Conservation (phyloP, 208 protist species). For the Herpetomonas muscarum region DNA sequence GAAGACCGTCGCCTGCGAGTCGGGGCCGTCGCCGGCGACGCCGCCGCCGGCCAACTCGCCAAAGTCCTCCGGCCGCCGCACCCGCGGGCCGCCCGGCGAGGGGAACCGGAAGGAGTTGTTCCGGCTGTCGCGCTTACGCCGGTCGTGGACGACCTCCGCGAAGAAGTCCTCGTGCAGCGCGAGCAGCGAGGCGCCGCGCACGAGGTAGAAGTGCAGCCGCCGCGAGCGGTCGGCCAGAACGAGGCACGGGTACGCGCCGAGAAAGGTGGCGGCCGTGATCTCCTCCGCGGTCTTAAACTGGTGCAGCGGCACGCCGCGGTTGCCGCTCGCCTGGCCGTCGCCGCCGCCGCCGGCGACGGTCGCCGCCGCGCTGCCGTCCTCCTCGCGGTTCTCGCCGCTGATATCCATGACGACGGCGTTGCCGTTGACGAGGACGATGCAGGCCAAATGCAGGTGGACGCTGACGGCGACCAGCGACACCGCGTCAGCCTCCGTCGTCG, state of each 20-base stretch:
- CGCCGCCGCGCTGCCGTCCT: neutral
- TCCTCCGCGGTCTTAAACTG: slow-evolving; percentile 51
- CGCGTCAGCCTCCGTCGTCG: slow-evolving; percentile 57
- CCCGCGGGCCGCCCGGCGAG: too few species aligned
- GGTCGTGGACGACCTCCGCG: slow-evolving; percentile 32
- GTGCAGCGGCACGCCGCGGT: slow-evolving; percentile 31
- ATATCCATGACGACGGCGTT: slow-evolving; percentile 57
- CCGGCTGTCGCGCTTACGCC: neutral
- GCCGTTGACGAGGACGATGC: slow-evolving; percentile 71
- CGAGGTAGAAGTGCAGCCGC: slow-evolving; percentile 52
- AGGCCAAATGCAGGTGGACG: slow-evolving; percentile 43
- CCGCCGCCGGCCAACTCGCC: neutral
- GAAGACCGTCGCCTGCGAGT: neutral
- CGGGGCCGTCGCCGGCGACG: neutral
- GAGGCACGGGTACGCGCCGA: slow-evolving; percentile 71
- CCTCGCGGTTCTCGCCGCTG: slow-evolving; percentile 8
- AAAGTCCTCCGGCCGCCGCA: too few species aligned
- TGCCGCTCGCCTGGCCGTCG: neutral
- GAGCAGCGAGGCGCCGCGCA: slow-evolving; percentile 48
- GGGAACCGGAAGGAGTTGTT: neutral
- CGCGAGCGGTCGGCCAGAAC: slow-evolving; percentile 56
- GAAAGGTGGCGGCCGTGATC: slow-evolving; percentile 52
- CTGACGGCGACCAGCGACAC: slow-evolving; percentile 68
- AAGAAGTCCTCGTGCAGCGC: slow-evolving; percentile 55
- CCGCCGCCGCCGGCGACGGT: neutral